Evolutionary conservation across 73 alveolate species (phyloP).

Genomic region (Uronychia setigera): DNA sequence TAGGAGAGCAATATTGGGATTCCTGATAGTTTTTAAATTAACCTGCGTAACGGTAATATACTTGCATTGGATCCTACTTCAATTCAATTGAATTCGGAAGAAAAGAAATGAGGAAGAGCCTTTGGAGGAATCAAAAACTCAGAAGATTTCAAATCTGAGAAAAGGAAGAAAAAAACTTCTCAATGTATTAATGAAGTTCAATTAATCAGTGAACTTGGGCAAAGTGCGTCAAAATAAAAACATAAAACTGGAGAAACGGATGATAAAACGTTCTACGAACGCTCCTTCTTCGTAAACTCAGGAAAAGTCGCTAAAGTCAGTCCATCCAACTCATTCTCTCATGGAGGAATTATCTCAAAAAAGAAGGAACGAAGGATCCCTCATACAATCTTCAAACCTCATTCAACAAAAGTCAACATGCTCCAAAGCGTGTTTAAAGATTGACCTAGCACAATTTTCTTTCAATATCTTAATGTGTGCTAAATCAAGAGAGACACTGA

Average conservation of each 20-base stretch:
- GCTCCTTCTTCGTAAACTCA: constrained; percentile 1
- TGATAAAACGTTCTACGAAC: no score
- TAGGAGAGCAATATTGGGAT: no score
- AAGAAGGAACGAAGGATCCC: constrained; percentile 56
- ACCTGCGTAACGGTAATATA: no score
- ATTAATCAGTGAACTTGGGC: neutral
- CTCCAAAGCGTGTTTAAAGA: neutral
- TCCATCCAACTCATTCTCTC: neutral
- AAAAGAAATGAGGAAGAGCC: neutral
- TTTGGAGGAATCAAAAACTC: neutral
- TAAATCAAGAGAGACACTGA: neutral
- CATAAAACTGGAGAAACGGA: constrained; percentile 6
- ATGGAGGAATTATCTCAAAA: neutral
- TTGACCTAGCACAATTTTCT: neutral
- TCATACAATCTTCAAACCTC: constrained; percentile 41
- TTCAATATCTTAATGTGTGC: neutral
- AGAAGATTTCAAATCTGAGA: neutral
- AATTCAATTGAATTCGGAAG: no score
- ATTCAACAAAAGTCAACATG: neutral
- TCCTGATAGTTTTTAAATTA: no score
- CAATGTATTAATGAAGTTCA: neutral
- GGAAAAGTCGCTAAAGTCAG: neutral
- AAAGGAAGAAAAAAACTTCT: neutral
- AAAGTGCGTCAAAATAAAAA: neutral
- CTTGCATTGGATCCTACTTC: no score